Evolutionary conservation across 345 rosid species (phyloP), one percentile per base, ranked within the genome.

Genomic region (Clarkia xantiana): DNA sequence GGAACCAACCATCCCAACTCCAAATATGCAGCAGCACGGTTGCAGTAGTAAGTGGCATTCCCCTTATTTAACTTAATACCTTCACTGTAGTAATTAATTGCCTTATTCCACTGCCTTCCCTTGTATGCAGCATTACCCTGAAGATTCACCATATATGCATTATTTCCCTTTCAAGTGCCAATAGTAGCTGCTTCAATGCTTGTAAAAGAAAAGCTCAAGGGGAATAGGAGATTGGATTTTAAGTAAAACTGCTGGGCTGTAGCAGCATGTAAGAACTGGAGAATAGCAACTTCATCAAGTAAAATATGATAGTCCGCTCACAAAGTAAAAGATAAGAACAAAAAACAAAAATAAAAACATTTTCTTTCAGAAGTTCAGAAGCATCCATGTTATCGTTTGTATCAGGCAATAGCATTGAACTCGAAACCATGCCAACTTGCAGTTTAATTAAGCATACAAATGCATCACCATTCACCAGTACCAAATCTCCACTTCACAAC

Each of bases 101-200:
- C 95, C 70, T 81, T 83, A 55, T 79, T 83, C 95, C 94, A 90
- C 60, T 86, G 82, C 52, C 14, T 29, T 51, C 82, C 86, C 70
- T 86, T 90, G 60, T 61, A 90, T 59, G 95, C 91, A 63, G 84
- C 82, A 71, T 90, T 90, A 42, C 97, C 97, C 97, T 90, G 71
- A 58, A 65, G 48, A 58, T 47, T 47, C 44, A 49, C 54, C 16
- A 7, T 3, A 49, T n/a, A 25, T 23, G 42, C 22, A 55, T 10
- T 6, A 42, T 13, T 13, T 47, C 18, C 22, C 29, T 3, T 14
- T 16, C 23, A 22, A 13, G 17, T 18, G 17, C 53, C 18, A 49
- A 49, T 2, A 29, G 19, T 29, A 5, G 36, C 36, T 7, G 8
- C 36, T 29, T 29, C 36, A 29, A 5, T 29, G 36, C 36, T 29